Base-by-base conservation (phyloP, 176 grass and related monocot genomes). In the Bromus sterilis region DNA sequence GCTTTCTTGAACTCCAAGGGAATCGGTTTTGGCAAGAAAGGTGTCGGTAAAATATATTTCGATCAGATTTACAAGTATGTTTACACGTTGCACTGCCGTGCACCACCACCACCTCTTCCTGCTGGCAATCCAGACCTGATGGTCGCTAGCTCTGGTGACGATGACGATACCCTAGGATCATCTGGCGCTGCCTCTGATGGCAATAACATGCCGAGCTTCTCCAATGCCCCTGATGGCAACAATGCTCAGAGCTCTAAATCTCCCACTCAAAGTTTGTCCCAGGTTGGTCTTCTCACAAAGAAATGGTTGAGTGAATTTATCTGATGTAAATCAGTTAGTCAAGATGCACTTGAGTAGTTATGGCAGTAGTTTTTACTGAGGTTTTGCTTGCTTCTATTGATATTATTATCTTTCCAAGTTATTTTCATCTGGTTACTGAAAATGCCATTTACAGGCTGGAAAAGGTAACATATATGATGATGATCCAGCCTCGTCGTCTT, bases 381-480 rank as follows among this genome's bases (percentile, higher is more conserved):
- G 56, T 58, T 58, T 26, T 26, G 23, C 56, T 58, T 8, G 55
- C 10, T 58, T 58, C n/a, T n/a, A n/a, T n/a, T n/a, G n/a, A n/a
- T n/a, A n/a, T n/a, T n/a, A n/a, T n/a, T n/a, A n/a, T n/a, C n/a
- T n/a, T n/a, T n/a, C n/a, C n/a, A n/a, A n/a, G n/a, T n/a, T n/a
- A n/a, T n/a, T n/a, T n/a, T n/a, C n/a, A n/a, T n/a, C n/a, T n/a
- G n/a, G n/a, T n/a, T n/a, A n/a, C n/a, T n/a, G n/a, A n/a, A n/a
- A n/a, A n/a, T n/a, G n/a, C 10, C 56, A 58, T 70, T 74, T 75
- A 34, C 72, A 93, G 91, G 81, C 81, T 71, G 66, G 85, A 69
- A 78, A 71, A 82, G 49, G 66, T 46, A 93, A 85, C 79, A 86
- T 34, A 56, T 93, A 89, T 71, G 84, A 93, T 79, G 84, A 76